Evolutionary conservation across 2,329 filamentous ascomycete species (phyloP), one percentile per base, ranked within the genome.

Genomic region (Grosmannia serpens): DNA sequence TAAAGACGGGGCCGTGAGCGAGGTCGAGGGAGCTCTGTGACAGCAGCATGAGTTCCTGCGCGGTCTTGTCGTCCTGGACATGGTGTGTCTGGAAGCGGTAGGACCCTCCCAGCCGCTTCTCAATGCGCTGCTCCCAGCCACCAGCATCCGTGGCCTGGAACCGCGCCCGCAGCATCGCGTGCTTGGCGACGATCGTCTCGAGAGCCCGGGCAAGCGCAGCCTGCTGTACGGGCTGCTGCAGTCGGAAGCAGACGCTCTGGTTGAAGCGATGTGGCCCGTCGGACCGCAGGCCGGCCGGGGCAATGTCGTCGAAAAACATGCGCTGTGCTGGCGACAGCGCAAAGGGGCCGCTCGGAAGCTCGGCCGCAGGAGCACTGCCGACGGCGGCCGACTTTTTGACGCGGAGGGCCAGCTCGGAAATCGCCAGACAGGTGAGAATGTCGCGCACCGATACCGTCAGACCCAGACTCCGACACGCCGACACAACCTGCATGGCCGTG

Each of bases 281-380:
- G 4, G 63, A 58, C 1, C 64, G 59, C 44, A 38, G 35, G 66
- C 64, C 29, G 71, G 65, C 17, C 67, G 63, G 10, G 27, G 51
- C 27, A 5, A 53, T 24, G 26, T 24, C 27, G 27, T n/a, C 6
- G 26, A 53, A 15, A 64, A 78, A 79, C 4, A 82, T 69, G 58
- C 76, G 74, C 66, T 82, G 79, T 74, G 81, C 81, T 3, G 78
- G 74, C 1, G 78, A 77, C 11, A 81, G 70, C 11, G 74, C 73
- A 61, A 79, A 81, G 13, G 44, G 26, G 44, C 10, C 9, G 27
- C n/a, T 44, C 35, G 35, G 35, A 17, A 38, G 17, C 35, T 38
- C 35, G 35, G 35, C 35, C 35, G 35, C 35, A 38, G 17, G 9
- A 17, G 35, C 35, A 38, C 9, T 17, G 9, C 9, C 35, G 35